These are phyloP conservation scores for Cydonia oblonga DNA, from an alignment of 331 rosid species.

Conservation along the genomic window DNA sequence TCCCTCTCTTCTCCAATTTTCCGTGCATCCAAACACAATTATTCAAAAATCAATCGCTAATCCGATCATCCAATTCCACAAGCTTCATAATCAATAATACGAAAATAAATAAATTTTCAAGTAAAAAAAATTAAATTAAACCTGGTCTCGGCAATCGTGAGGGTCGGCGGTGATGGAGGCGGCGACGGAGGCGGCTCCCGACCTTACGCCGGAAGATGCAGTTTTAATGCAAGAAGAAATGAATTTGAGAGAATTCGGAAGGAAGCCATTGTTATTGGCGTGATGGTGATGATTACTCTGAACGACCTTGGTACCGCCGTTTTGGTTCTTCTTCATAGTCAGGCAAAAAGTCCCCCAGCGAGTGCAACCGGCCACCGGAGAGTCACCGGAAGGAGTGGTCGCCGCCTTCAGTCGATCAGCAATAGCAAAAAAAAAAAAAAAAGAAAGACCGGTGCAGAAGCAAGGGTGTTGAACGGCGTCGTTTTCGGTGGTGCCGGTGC, in stretches of 20 bases:
- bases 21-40: not conserved
- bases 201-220: constrained; percentile 83
- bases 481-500: constrained; percentile 13
- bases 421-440: constrained; percentile 33
- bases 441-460: not conserved
- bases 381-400: constrained; percentile 35
- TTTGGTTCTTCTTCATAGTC: constrained; percentile 71
- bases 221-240: constrained; percentile 83
- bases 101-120: not conserved
- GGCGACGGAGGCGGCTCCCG: constrained; percentile 78
- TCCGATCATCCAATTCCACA: not conserved
- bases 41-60: not conserved
- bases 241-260: constrained; percentile 81
- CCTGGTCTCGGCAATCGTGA: constrained; percentile 68
- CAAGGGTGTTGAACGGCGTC: constrained; percentile 22
- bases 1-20: not conserved
- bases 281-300: not conserved
- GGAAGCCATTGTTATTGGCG: constrained; percentile 37
- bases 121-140: not conserved
- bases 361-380: constrained; percentile 36
- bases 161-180: constrained; percentile 69
- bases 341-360: not conserved
- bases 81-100: not conserved
- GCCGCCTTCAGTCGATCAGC: constrained; percentile 40
- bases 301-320: constrained; percentile 11